Base-by-base conservation (phyloP, 768 basidiomycete genomes). In the Coprinopsis sp. region DNA sequence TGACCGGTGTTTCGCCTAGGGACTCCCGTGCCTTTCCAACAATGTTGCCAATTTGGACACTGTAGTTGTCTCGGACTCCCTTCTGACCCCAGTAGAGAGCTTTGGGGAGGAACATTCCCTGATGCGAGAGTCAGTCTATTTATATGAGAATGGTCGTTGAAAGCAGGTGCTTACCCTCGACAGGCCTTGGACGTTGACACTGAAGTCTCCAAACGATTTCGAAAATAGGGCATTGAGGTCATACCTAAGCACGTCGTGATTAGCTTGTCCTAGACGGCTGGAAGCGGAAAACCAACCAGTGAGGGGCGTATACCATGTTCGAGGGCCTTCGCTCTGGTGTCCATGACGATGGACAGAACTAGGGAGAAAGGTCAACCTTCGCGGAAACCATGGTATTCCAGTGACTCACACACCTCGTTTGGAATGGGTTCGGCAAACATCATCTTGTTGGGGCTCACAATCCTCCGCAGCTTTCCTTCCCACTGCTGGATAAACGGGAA, bases 121-220 rank as follows among this genome's bases (percentile, higher is more conserved):
- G 53, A 10, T 47, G 8, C 33, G 43, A 30, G 11, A n/a, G n/a
- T n/a, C n/a, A n/a, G 18, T 6, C 33, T 36, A 43, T 33, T 19
- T 27, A 23, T 13, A 27, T 24, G n/a, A 25, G n/a, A 24, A 13
- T 16, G 6, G 19, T 11, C 12, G 18, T 21, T 12, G 41, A 13
- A 46, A 28, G 0, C 6, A 22, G 33, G 19, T 11, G 63, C 77
- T 33, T 58, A 94, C 93, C 63, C 87, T 71, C 0, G 95, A 87
- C 12, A 97, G 65, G 1, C 87, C 92, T 69, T 97, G 95, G 0
- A 98, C 93, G 59, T 98, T 95, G 33, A 91, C 88, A 0, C 82
- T 82, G 63, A 97, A 87, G 56, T 87, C 78, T 0, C 88, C 83
- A 51, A 91, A 91, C 2, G 78, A 76, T 62, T 96, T 96, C 21